Evolutionary conservation across 306 rosid genomes (phyloP).

Genomic region (Prunus armeniaca): DNA sequence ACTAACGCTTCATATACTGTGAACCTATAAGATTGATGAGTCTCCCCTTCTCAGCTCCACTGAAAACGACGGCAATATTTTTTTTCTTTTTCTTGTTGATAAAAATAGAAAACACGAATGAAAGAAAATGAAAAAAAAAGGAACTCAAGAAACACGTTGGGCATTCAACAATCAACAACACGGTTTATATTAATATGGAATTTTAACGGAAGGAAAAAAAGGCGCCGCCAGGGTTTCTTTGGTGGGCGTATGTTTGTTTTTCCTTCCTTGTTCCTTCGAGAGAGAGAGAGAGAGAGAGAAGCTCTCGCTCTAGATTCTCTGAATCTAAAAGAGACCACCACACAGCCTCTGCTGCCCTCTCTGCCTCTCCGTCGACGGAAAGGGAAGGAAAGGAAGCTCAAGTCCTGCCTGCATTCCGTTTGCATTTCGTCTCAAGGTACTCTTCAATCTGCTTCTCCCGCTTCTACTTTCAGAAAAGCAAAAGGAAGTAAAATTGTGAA

Average conservation of each 20-base stretch:
- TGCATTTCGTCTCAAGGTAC: constrained; percentile 22
- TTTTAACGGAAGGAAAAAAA: not conserved
- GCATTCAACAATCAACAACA: not conserved
- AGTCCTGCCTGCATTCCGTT: not conserved
- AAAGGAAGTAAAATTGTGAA: not conserved
- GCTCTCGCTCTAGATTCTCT: not conserved
- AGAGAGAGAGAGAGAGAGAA: not conserved
- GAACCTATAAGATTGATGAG: not conserved
- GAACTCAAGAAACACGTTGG: not conserved
- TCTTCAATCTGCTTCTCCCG: not conserved
- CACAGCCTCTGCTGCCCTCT: not conserved
- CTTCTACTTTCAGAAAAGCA: not conserved
- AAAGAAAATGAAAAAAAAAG: not conserved
- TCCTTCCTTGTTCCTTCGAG: not conserved
- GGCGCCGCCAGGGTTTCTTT: constrained; percentile 36
- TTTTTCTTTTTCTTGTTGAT: too few relatives aligned
- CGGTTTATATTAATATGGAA: not conserved
- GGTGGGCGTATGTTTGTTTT: not conserved
- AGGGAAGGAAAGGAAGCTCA: not conserved
- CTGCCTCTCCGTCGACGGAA: not conserved
- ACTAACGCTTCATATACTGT: not conserved
- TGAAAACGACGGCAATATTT: not conserved
- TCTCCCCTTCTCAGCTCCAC: constrained; percentile 1
- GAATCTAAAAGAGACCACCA: not conserved
- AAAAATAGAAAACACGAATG: not conserved